Evolutionary conservation across 805 yeast species (phyloP), one percentile per base, ranked within the genome.

Genomic region (Kuraishia molischiana): DNA sequence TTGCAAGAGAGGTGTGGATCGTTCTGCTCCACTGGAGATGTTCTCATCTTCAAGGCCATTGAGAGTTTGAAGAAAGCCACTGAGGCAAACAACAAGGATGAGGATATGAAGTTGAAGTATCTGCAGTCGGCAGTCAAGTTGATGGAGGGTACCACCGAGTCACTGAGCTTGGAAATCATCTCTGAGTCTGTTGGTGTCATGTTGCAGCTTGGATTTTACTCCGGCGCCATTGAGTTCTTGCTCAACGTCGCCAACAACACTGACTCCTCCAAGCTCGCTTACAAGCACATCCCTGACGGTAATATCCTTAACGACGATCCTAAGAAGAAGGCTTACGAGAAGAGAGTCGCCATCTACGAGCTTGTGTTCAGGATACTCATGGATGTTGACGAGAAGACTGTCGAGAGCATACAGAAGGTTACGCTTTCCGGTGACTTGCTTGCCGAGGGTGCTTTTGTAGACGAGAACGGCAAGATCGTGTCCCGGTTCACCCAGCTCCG

Each of bases 1-100:
- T 64, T 92, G 37, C 95, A 92, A 58, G 94, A 85, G 38, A 79
- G 90, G 42, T 92, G 98, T 65, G 95, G 95, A 1, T 78, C 95
- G 0, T 92, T 87, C 59, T 92, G 97, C 52, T 85, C 97, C 0
- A 77, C 95, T 13, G 85, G 83, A 46, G 98, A 92, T 58, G 96
- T 92, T 20, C 70, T 87, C 42, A 85, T 92, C 11, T 92, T 89
- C 67, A 83, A 90, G 58, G 97, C 97, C 0, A 78, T 87, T 48
- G 98, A 92, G 56, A 87, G 83, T 55, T 66, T 92, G 49, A 83
- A 90, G 40, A 78, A 81, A 49, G 97, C 97, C 1, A 83, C 80
- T 50, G 83, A 77, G 40, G 74, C 77, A 42, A 85, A 85, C 2
- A 58, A 66, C 19, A 73, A 74, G 45, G 95, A 89, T 52, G 69